Percentiles rank a stretch among this genome's conserved stretches.
phyloP scores from a whole-genome alignment of 495 filamentous ascomycete species.

The Pyronema omphalodes region DNA sequence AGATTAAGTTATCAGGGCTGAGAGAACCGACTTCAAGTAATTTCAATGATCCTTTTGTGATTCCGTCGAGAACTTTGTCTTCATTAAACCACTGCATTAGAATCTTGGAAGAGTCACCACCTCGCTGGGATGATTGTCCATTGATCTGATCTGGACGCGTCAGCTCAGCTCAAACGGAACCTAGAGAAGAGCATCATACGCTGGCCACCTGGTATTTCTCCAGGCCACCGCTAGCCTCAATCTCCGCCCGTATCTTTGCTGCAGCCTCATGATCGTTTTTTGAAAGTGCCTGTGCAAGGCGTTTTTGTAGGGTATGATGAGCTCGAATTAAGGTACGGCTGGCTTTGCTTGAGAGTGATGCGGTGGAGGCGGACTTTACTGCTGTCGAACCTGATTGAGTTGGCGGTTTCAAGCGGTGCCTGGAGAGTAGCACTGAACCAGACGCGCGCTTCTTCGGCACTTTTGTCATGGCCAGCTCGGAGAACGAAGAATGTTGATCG shows the following conservation, averaged over 20 bases:
- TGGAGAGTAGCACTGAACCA: conserved; percentile 22
- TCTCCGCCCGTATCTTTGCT: conserved; percentile 38
- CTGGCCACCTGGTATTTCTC: conserved; percentile 77
- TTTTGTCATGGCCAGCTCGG: conserved; percentile 15
- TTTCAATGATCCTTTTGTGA: conserved; percentile 28
- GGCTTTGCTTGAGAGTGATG: conserved; percentile 56
- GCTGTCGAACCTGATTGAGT: not conserved
- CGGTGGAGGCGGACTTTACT: conserved; percentile 12
- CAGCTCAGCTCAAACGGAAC: conserved; percentile 4
- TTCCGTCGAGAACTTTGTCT: conserved; percentile 11
- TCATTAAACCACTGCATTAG: conserved; percentile 66
- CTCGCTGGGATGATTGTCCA: conserved; percentile 66
- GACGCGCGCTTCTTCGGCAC: conserved; percentile 15
- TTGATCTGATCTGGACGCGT: conserved; percentile 21
- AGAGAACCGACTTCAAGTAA: conserved; percentile 85
- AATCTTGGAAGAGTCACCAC: conserved; percentile 75
- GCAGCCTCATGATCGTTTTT: conserved; percentile 41
- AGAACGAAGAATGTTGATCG: not conserved
- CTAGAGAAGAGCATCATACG: conserved; percentile 28
- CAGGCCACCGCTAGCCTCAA: conserved; percentile 56
- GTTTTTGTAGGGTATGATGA: conserved; percentile 72
- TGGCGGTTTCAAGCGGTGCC: conserved; percentile 6
- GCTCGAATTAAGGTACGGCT: conserved; percentile 65
- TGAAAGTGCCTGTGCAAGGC: conserved; percentile 43
- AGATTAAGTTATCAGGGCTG: conserved; percentile 68